Conservation (phyloP, 129 eudicot species). For the Centella asiatica region DNA sequence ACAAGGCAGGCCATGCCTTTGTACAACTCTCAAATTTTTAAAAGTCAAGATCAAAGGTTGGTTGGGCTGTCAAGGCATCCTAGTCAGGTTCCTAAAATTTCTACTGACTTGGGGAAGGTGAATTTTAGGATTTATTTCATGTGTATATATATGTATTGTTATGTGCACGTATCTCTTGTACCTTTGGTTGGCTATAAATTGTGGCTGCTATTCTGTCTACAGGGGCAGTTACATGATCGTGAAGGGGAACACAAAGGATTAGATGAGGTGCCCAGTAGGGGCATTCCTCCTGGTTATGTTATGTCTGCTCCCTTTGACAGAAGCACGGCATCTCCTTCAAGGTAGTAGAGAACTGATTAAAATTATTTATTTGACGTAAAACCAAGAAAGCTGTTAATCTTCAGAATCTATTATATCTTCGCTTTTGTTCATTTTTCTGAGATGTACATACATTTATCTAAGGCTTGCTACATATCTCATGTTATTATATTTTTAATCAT, state of each 20-base stretch:
- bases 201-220: conserved; percentile 24
- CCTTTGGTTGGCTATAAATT: neutral
- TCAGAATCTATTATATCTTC: neutral
- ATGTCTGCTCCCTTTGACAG: conserved; percentile 31
- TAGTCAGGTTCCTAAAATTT: conserved; percentile 36
- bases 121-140: neutral
- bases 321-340: conserved; percentile 43
- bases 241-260: conserved; percentile 40
- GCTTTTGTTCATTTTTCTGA: no score
- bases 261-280: conserved; percentile 40
- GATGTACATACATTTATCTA: no score
- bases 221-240: conserved; percentile 39
- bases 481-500: no score
- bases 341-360: conserved; percentile 29
- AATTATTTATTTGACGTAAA: no score
- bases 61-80: conserved; percentile 31
- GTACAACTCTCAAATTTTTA: conserved; percentile 40
- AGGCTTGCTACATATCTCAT: no score
- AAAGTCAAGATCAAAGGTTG: conserved; percentile 29
- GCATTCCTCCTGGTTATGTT: conserved; percentile 38
- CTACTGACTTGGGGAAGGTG: conserved; percentile 29
- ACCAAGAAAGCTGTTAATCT: neutral
- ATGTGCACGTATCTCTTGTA: neutral
- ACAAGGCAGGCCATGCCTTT: conserved; percentile 34
- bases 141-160: neutral